These are phyloP conservation scores for Herpetomonas samuelpessoai DNA, from an alignment of 208 protist species.

Conservation along the genomic window DNA sequence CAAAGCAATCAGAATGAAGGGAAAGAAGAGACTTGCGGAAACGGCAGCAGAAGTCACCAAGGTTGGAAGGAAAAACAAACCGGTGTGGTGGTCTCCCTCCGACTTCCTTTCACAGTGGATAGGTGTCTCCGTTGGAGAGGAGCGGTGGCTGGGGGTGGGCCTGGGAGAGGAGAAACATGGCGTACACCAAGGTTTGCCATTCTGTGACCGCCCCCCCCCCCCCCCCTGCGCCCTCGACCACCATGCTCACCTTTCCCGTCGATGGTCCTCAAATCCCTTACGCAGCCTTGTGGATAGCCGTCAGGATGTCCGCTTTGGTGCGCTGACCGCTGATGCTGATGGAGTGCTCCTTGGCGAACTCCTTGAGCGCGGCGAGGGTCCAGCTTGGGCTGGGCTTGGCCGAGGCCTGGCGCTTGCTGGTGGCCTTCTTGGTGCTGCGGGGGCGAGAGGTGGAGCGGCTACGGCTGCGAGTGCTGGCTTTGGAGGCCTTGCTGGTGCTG, in stretches of 20 bases:
- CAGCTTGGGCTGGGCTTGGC: conserved; percentile 49
- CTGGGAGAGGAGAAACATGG: too few relatives aligned
- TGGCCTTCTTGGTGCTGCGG: not conserved
- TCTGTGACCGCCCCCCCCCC: not conserved
- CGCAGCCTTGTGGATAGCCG: conserved; percentile 31
- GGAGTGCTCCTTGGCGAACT: conserved; percentile 58
- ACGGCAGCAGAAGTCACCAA: too few relatives aligned
- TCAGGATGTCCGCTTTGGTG: conserved; percentile 66
- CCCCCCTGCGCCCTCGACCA: not conserved
- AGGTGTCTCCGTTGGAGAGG: too few relatives aligned
- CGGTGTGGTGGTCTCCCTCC: too few relatives aligned
- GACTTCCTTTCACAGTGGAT: too few relatives aligned
- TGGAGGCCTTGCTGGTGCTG: not conserved
- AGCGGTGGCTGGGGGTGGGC: too few relatives aligned
- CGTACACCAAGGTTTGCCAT: too few relatives aligned
- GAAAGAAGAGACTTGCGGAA: too few relatives aligned
- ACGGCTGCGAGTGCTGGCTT: conserved; percentile 1
- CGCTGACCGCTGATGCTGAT: conserved; percentile 41
- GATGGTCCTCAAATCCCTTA: not conserved
- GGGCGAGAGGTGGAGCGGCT: conserved; percentile 10
- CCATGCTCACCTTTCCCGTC: not conserved
- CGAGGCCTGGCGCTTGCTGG: not conserved
- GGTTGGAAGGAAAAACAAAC: too few relatives aligned
- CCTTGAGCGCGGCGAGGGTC: conserved; percentile 57
- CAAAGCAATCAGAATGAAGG: too few relatives aligned